Base-by-base conservation (phyloP, 345 rosid species). In the Reutealis trisperma region DNA sequence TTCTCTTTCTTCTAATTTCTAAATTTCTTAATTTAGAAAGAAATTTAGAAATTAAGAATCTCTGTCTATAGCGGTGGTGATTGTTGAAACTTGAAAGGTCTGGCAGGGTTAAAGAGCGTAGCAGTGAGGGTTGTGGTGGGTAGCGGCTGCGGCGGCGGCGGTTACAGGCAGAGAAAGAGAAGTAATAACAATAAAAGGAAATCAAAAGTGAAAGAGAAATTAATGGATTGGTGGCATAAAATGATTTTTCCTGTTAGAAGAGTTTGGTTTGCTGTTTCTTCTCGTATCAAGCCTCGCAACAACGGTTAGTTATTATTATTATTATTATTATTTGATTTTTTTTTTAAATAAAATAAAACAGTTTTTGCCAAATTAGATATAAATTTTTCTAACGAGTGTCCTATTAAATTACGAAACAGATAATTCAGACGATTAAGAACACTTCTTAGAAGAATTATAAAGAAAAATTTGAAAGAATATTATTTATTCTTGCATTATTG, bases 191-290 rank as follows among this genome's bases (percentile, higher is more conserved):
- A 21, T 57, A 11, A 47, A 78, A 70, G 60, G 45, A 44, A 42
- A 55, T 60, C 9, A 2, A 45, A 45, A 41, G 65, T 57, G 7
- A 44, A 58, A 4, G 80, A 75, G 57, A 74, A 72, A 71, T 24
- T 73, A 65, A 87, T 86, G 94, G 89, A 90, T 47, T 81, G 47
- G 77, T 87, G 87, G 90, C 83, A 86, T 12, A 85, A 87, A 81
- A 84, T 87, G 83, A 72, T 90, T 75, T 86, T 88, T 73, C 94
- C 92, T 63, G 86, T 87, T 72, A 52, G 87, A 6, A 52, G 84
- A 12, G 83, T 87, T 44, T 88, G 89, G 90, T 37, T 84, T 60
- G 76, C 84, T 60, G 74, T 90, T 70, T 88, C 93, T 42, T 64
- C 91, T 64, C 90, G 88, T 8, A 64, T 90, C 63, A 87, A 84